These are phyloP conservation scores for Talaromyces rugulosus DNA, from an alignment of 2,329 filamentous ascomycete genomes.

Conservation along the genomic window DNA sequence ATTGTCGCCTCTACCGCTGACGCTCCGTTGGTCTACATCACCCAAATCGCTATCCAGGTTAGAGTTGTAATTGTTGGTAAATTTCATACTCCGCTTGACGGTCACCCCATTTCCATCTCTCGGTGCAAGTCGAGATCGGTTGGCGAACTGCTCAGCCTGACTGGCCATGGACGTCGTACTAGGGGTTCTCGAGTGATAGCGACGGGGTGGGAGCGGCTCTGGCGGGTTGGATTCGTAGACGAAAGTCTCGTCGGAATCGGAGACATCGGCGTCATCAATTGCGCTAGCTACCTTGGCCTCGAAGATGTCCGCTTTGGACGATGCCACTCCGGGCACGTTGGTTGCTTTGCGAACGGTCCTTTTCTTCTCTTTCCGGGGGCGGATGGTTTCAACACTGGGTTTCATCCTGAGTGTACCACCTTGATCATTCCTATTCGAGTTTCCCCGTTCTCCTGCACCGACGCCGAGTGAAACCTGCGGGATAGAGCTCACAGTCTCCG, in stretches of 20 bases:
- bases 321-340: slow-evolving; percentile 43
- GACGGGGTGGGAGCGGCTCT: slow-evolving; percentile 51
- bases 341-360: slow-evolving; percentile 67
- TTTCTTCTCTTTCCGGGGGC: slow-evolving; percentile 90
- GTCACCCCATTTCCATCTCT: slow-evolving; percentile 63
- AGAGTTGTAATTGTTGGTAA: slow-evolving; percentile 73
- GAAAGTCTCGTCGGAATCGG: slow-evolving; percentile 96
- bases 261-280: slow-evolving; percentile 92
- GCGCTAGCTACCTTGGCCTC: slow-evolving; percentile 95
- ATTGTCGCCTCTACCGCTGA: slow-evolving; percentile 58
- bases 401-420: slow-evolving; percentile 78
- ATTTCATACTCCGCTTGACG: slow-evolving; percentile 94
- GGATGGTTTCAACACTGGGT: slow-evolving; percentile 90
- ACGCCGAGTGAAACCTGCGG: slow-evolving; percentile 74
- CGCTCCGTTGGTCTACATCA: slow-evolving; percentile 60
- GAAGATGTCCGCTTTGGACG: slow-evolving; percentile 96
- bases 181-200: slow-evolving; percentile 90
- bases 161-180: slow-evolving; percentile 75
- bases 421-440: slow-evolving; percentile 54
- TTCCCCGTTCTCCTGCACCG: slow-evolving; percentile 50
- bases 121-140: slow-evolving; percentile 60
- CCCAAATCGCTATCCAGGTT: slow-evolving; percentile 64
- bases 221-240: slow-evolving; percentile 96
- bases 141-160: slow-evolving; percentile 43
- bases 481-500: slow-evolving; percentile 88